These are phyloP conservation scores for Xylariaceae sp. DNA, from an alignment of 2,329 filamentous ascomycete species.

Conservation along the genomic window DNA sequence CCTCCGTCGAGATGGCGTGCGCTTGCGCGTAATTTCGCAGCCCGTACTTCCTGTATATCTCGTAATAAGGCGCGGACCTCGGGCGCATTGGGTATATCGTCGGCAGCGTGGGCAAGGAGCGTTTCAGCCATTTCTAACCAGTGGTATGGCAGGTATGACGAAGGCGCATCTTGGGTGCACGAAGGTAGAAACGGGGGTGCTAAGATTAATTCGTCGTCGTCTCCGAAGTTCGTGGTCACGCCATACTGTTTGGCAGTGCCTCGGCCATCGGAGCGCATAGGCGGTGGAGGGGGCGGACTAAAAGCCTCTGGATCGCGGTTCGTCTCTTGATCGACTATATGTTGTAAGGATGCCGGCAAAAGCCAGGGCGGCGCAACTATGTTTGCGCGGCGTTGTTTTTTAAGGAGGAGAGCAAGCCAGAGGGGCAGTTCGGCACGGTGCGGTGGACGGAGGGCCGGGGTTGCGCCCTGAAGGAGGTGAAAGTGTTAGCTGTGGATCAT, in stretches of 20 bases:
- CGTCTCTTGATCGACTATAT: slow-evolving; percentile 80
- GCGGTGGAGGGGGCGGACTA: slow-evolving; percentile 71
- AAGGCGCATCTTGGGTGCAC: slow-evolving; percentile 66
- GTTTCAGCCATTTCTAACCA: slow-evolving; percentile 92
- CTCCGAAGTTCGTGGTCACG: slow-evolving; percentile 28
- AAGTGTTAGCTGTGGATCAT: too few species aligned
- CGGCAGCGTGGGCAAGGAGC: slow-evolving; percentile 77
- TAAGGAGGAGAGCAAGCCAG: slow-evolving; percentile 93
- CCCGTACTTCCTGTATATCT: slow-evolving; percentile 81
- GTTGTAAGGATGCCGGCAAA: slow-evolving; percentile 67
- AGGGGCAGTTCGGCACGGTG: slow-evolving; percentile 77
- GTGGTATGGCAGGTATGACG: slow-evolving; percentile 81
- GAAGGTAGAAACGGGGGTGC: slow-evolving; percentile 77
- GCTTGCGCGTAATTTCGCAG: slow-evolving; percentile 81
- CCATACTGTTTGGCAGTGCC: slow-evolving; percentile 39
- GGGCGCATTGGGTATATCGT: slow-evolving; percentile 74
- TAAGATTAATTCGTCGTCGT: slow-evolving; percentile 32
- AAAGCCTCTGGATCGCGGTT: slow-evolving; percentile 69
- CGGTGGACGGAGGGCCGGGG: slow-evolving; percentile 74
- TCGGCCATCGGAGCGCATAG: slow-evolving; percentile 48
- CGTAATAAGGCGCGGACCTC: slow-evolving; percentile 72
- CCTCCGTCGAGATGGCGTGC: slow-evolving; percentile 69
- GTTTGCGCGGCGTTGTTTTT: slow-evolving; percentile 90
- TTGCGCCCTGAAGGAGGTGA: slow-evolving; percentile 61
- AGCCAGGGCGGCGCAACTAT: slow-evolving; percentile 92